Conservation (phyloP, 1,284 basidiomycete species). For the Rhodotorula sp. region DNA sequence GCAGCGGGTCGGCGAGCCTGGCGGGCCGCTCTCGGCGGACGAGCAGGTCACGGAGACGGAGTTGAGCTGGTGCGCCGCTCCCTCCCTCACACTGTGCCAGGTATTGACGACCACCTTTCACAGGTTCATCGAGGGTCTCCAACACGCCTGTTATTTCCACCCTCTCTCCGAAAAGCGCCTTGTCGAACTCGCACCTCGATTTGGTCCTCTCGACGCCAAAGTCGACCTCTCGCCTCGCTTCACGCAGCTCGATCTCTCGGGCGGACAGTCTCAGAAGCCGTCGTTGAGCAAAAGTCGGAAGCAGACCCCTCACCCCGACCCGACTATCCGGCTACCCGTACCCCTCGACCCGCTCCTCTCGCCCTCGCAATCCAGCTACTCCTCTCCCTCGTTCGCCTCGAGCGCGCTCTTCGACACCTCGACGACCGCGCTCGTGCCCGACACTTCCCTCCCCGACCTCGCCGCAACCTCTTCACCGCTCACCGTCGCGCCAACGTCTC, state of each 20-base stretch:
- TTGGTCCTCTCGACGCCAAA: neutral
- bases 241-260: neutral
- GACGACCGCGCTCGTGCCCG: neutral
- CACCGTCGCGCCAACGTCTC: neutral
- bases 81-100: no score
- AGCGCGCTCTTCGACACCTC: neutral
- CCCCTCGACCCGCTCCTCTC: neutral
- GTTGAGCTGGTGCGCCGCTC: constrained; percentile 27
- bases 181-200: constrained; percentile 18
- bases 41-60: constrained; percentile 20
- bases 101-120: no score
- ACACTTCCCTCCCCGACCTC: no score
- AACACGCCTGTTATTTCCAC: constrained; percentile 29
- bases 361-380: neutral
- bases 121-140: constrained; percentile 29
- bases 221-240: no score
- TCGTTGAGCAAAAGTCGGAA: neutral
- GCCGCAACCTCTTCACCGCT: no score
- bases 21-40: constrained; percentile 1
- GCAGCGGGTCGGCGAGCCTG: constrained; percentile 13
- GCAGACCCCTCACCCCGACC: neutral
- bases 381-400: no score
- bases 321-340: neutral
- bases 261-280: neutral
- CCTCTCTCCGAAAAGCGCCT: constrained; percentile 22